These are phyloP conservation scores for Colletotrichum echinochloae DNA, from an alignment of 2,329 filamentous ascomycete species.

Conservation along the genomic window DNA sequence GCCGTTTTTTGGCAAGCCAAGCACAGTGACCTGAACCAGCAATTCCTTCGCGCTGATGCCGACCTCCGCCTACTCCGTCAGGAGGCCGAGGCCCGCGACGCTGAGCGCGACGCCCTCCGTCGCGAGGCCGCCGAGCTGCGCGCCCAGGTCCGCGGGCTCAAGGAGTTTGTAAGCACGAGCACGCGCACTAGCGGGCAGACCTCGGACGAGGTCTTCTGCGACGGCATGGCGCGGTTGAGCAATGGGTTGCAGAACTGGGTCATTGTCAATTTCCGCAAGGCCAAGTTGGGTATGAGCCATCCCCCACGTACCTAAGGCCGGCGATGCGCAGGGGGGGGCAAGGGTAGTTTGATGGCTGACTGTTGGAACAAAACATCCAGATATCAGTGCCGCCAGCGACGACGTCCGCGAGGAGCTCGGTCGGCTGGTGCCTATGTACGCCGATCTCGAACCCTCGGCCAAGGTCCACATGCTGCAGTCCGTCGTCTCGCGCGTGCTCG, in stretches of 20 bases:
- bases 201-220: conserved; percentile 75
- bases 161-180: conserved; percentile 77
- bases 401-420: conserved; percentile 57
- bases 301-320: neutral
- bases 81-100: conserved; percentile 62
- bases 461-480: conserved; percentile 75
- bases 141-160: conserved; percentile 73
- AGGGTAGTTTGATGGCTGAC: conserved; percentile 10
- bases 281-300: conserved; percentile 64
- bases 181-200: conserved; percentile 71
- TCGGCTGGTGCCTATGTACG: conserved; percentile 68
- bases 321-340: neutral
- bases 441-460: conserved; percentile 63
- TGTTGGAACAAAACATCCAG: conserved; percentile 48
- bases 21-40: conserved; percentile 64
- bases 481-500: conserved; percentile 68
- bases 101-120: conserved; percentile 62
- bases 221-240: conserved; percentile 70
- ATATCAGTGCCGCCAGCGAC: conserved; percentile 57
- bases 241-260: conserved; percentile 82
- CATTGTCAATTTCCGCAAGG: conserved; percentile 74
- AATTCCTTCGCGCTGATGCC: conserved; percentile 64
- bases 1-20: conserved; percentile 70
- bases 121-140: conserved; percentile 67
- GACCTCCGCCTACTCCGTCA: conserved; percentile 63